Percentiles rank a stretch among this genome's conserved stretches.
phyloP scores from a whole-genome alignment of 1,284 basidiomycete genomes.

The Trichosporon coremiiforme region DNA sequence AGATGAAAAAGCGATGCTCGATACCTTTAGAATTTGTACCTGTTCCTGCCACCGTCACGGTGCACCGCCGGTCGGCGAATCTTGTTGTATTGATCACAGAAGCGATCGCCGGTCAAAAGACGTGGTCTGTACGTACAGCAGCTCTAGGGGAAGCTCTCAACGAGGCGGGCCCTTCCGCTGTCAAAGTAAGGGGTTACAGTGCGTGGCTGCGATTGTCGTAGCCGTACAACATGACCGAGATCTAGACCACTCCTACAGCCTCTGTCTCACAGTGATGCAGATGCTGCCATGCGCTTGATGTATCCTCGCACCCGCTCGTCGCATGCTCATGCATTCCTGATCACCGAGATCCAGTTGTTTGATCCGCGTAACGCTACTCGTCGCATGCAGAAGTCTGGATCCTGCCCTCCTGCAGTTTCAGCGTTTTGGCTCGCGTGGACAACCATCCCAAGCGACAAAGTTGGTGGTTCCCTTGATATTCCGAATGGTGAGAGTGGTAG shows the following conservation, averaged over 20 bases:
- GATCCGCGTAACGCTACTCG: constrained; percentile 1
- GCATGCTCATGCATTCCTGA: neutral
- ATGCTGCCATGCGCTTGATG: neutral
- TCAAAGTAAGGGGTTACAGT: no score
- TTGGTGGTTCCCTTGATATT: neutral
- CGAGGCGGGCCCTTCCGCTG: no score
- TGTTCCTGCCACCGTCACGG: neutral
- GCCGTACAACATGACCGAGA: neutral
- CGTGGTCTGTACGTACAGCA: no score
- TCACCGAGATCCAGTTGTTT: no score
- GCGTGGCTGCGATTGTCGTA: no score
- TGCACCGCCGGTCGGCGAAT: neutral
- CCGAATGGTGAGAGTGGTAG: neutral
- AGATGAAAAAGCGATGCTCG: neutral
- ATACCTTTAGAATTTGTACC: neutral
- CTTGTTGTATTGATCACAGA: neutral
- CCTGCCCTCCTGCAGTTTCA: neutral
- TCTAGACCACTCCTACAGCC: neutral
- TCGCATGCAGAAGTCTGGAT: neutral
- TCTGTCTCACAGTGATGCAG: neutral
- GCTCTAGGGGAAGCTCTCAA: no score
- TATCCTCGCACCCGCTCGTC: neutral
- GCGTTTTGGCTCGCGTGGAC: neutral
- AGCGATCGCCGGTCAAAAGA: neutral
- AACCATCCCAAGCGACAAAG: neutral